Conservation (phyloP, 371 early-diverging fungal genomes). For the Mortierella sp. region DNA sequence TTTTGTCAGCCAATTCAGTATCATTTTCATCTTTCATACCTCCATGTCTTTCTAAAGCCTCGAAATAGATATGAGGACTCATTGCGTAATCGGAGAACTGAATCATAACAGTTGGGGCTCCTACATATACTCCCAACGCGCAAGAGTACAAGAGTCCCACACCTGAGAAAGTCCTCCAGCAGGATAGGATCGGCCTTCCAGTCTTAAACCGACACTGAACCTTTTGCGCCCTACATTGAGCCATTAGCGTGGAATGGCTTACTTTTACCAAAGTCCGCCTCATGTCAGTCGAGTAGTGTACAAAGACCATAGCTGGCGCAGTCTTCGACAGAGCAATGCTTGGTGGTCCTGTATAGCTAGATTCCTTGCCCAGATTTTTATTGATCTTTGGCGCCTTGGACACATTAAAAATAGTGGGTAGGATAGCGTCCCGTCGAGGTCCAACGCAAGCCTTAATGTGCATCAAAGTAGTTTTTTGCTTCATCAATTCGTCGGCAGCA, state of each 20-base stretch:
- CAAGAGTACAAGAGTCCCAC: constrained; percentile 81
- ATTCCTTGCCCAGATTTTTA: constrained; percentile 69
- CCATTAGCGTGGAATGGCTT: constrained; percentile 75
- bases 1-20: background rate
- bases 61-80: constrained; percentile 43
- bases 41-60: constrained; percentile 37
- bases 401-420: constrained; percentile 68
- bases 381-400: constrained; percentile 69
- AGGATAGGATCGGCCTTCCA: constrained; percentile 74
- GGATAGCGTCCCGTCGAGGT: constrained; percentile 36
- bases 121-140: constrained; percentile 83
- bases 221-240: constrained; percentile 84
- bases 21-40: constrained; percentile 19
- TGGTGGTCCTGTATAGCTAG: constrained; percentile 63
- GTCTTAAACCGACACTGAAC: constrained; percentile 81
- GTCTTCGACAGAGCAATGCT: constrained; percentile 59
- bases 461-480: constrained; percentile 63
- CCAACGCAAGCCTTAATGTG: constrained; percentile 50
- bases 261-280: constrained; percentile 69
- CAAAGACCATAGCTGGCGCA: constrained; percentile 65
- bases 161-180: constrained; percentile 76
- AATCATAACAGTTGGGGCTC: constrained; percentile 57
- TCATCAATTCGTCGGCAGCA: constrained; percentile 74
- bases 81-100: constrained; percentile 45
- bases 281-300: constrained; percentile 67